phyloP scores from a whole-genome alignment of 495 filamentous ascomycete genomes.

The Podospora conica region DNA sequence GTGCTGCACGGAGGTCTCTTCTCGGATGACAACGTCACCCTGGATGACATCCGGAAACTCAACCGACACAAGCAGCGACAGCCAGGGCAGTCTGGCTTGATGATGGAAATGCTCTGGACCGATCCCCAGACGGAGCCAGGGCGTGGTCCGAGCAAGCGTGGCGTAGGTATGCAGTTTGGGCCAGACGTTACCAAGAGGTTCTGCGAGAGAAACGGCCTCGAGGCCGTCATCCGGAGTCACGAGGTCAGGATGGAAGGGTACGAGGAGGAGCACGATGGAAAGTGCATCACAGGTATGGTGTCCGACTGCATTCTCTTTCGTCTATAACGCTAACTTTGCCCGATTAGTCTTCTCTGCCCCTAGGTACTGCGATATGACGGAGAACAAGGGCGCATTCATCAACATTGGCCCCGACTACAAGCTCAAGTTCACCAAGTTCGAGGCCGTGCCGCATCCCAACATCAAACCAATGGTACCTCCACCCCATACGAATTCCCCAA shows the following conservation, averaged over 20 bases:
- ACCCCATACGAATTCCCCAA: neutral
- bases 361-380: conserved; percentile 94
- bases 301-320: neutral
- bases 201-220: conserved; percentile 90
- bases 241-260: conserved; percentile 98
- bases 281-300: conserved; percentile 79
- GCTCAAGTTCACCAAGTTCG: conserved; percentile 84
- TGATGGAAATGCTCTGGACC: conserved; percentile 99
- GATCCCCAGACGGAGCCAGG: conserved; percentile 84
- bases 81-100: conserved; percentile 89
- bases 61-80: conserved; percentile 89
- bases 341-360: conserved; percentile 96
- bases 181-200: conserved; percentile 96
- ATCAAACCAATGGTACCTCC: conserved; percentile 82
- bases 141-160: conserved; percentile 90
- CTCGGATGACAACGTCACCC: conserved; percentile 87
- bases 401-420: conserved; percentile 91
- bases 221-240: conserved; percentile 93
- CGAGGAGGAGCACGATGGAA: conserved; percentile 93
- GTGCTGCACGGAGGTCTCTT: conserved; percentile 95
- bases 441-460: conserved; percentile 91
- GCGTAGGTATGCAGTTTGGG: conserved; percentile 93
- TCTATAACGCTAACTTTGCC: conserved; percentile 18
- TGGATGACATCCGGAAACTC: conserved; percentile 90
- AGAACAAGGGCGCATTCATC: conserved; percentile 98